Conservation (phyloP, 345 rosid species). For the Reutealis trisperma region DNA sequence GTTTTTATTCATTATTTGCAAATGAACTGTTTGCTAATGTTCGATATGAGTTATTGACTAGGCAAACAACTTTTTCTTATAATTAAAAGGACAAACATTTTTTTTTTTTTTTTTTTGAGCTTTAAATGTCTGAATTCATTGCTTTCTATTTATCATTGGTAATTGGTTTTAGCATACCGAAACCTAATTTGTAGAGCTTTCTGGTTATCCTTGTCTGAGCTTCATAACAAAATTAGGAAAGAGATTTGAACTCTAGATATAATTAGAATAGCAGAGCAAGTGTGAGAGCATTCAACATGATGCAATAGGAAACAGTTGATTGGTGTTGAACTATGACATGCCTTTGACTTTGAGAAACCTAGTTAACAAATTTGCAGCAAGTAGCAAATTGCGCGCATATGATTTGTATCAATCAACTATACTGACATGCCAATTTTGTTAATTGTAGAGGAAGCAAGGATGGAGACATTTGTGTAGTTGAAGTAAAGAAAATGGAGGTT, state of each 20-base stretch:
- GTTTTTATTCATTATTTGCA: background rate
- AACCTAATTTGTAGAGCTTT: background rate
- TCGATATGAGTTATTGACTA: background rate
- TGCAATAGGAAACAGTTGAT: background rate
- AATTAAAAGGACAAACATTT: background rate
- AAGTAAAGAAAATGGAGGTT: slow-evolving; percentile 90
- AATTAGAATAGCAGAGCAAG: background rate
- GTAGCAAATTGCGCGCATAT: background rate
- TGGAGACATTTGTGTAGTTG: slow-evolving; percentile 79
- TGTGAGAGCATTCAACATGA: background rate
- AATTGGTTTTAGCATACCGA: background rate
- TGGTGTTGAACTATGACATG: background rate
- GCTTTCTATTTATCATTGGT: background rate
- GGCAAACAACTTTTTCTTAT: background rate
- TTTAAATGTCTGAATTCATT: background rate
- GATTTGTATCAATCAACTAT: background rate
- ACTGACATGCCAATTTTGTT: slow-evolving; percentile 6
- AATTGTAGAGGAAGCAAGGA: slow-evolving; percentile 80
- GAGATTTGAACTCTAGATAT: background rate
- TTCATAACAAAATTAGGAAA: background rate
- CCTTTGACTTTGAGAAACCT: background rate
- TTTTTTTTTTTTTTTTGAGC: background rate
- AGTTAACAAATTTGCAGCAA: background rate
- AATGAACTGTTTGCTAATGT: background rate
- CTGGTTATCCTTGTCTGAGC: background rate